Conservation (phyloP, 2,329 filamentous ascomycete species). For the Arthroderma uncinatum region DNA sequence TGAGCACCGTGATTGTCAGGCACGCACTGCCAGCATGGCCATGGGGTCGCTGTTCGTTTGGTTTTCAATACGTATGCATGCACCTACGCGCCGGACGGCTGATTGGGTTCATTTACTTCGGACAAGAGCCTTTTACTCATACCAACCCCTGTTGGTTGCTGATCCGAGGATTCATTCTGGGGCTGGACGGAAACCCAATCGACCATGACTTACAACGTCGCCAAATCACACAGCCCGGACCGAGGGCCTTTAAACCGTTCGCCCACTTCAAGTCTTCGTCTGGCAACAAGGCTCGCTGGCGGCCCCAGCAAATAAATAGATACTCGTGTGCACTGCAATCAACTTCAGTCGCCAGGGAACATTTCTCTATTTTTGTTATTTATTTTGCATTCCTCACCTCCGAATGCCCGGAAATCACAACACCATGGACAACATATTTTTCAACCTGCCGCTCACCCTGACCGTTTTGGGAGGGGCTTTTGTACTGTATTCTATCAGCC, state of each 20-base stretch:
- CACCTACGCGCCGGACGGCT: background rate
- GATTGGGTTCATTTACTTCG: background rate
- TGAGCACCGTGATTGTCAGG: background rate
- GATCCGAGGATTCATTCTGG: background rate
- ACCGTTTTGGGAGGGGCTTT: background rate
- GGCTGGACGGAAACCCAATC: background rate
- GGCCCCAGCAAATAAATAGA: background rate
- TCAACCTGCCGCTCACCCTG: background rate
- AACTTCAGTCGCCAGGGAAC: background rate
- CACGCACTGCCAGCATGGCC: background rate
- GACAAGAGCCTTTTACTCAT: background rate
- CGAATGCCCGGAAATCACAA: background rate
- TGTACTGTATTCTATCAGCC: constrained; percentile 15
- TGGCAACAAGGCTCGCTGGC: background rate
- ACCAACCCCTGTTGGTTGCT: background rate
- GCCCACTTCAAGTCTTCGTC: too few relatives aligned
- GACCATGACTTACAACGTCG: background rate
- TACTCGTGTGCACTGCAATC: background rate
- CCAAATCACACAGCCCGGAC: background rate
- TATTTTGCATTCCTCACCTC: background rate
- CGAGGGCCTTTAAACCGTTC: too few relatives aligned
- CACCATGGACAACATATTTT: background rate
- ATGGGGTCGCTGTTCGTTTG: background rate
- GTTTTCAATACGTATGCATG: background rate
- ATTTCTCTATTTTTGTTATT: background rate